Conservation (phyloP, 2,329 filamentous ascomycete genomes). For the Colletotrichum gigasporum region DNA sequence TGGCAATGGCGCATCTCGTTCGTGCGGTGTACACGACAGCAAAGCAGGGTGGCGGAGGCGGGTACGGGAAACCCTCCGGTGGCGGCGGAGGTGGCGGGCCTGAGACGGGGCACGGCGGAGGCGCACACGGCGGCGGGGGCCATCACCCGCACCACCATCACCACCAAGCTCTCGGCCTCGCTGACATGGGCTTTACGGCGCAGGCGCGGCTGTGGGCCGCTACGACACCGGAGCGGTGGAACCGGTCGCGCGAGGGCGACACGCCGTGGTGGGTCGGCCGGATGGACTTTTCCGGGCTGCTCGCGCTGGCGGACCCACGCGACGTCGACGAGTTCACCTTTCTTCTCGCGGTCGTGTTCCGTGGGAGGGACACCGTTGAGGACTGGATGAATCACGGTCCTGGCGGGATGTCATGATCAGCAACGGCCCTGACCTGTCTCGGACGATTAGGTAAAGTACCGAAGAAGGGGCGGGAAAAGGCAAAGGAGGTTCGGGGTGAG, state of each 20-base stretch:
- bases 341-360: conserved; percentile 27
- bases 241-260: conserved; percentile 24
- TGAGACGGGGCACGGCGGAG: background rate
- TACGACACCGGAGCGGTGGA: conserved; percentile 32
- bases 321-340: conserved; percentile 32
- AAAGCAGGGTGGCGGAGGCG: conserved; percentile 21
- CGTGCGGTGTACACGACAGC: conserved; percentile 31
- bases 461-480: background rate
- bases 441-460: no score
- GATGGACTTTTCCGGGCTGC: conserved; percentile 32
- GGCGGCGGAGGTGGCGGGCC: conserved; percentile 5
- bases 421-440: no score
- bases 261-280: conserved; percentile 31
- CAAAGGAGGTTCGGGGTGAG: no score
- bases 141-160: conserved; percentile 1
- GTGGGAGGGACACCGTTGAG: conserved; percentile 30
- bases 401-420: conserved; percentile 8
- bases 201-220: conserved; percentile 32
- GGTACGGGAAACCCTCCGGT: conserved; percentile 4
- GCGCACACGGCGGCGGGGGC: background rate
- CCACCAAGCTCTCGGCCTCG: conserved; percentile 8
- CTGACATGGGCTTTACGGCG: conserved; percentile 33
- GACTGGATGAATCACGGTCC: conserved; percentile 31
- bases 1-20: conserved; percentile 30
- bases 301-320: conserved; percentile 29